These are phyloP conservation scores for Candida labiduridarum DNA, from an alignment of 1,139 yeast genomes.

Conservation along the genomic window DNA sequence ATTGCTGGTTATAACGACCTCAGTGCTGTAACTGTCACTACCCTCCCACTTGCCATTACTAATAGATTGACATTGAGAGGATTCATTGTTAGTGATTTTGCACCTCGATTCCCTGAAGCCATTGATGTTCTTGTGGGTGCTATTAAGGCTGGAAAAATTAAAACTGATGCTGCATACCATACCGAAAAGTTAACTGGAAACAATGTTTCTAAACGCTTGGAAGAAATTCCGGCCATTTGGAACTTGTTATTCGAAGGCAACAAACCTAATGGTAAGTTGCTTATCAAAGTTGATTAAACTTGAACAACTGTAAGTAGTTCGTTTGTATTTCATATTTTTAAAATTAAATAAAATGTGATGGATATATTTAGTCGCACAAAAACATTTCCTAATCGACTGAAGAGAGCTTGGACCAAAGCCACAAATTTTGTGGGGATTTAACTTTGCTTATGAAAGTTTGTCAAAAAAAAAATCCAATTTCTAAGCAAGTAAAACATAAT, in stretches of 20 bases:
- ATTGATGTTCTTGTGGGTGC: slow-evolving; percentile 32
- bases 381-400: too few relatives aligned
- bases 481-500: too few relatives aligned
- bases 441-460: too few relatives aligned
- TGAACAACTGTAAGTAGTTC: not conserved
- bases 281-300: slow-evolving; percentile 26
- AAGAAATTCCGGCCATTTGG: slow-evolving; percentile 30
- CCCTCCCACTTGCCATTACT: slow-evolving; percentile 46
- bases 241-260: slow-evolving; percentile 28
- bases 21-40: slow-evolving; percentile 31
- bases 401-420: too few relatives aligned
- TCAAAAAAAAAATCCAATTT: too few relatives aligned
- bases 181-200: slow-evolving; percentile 10
- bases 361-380: not conserved
- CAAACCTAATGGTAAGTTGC: slow-evolving; percentile 36
- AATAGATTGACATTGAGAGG: slow-evolving; percentile 54
- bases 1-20: slow-evolving; percentile 59
- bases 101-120: slow-evolving; percentile 37
- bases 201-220: slow-evolving; percentile 21
- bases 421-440: too few relatives aligned
- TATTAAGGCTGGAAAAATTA: slow-evolving; percentile 45
- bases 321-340: not conserved
- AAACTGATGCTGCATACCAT: slow-evolving; percentile 23
- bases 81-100: slow-evolving; percentile 45
- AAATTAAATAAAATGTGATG: not conserved